These are phyloP conservation scores for Beverwykella pulmonaria DNA, from an alignment of 495 filamentous ascomycete genomes.

Conservation along the genomic window DNA sequence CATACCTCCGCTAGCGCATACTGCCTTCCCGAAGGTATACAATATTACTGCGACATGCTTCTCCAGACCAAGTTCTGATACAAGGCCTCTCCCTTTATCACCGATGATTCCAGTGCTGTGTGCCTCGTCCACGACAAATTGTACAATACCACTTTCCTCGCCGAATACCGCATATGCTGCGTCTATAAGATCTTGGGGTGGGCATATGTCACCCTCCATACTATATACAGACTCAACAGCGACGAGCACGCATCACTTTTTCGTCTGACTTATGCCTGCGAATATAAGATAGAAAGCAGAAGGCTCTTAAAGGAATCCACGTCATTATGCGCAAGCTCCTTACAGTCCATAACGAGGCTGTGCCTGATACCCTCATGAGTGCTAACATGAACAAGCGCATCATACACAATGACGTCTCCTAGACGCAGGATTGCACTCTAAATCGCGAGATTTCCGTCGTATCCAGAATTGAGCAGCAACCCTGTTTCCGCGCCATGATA, in stretches of 20 bases:
- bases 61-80: constrained; percentile 4
- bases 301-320: not conserved
- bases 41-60: constrained; percentile 4
- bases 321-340: constrained; percentile 22
- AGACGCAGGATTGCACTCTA: constrained; percentile 65
- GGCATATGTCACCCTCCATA: constrained; percentile 36
- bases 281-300: not conserved
- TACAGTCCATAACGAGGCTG: not conserved
- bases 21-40: constrained; percentile 15
- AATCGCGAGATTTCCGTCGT: constrained; percentile 72
- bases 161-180: constrained; percentile 60
- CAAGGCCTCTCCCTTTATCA: not conserved
- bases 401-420: constrained; percentile 64
- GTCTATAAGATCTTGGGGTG: constrained; percentile 52
- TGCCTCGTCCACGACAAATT: constrained; percentile 22
- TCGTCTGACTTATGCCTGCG: not conserved
- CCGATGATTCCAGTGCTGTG: constrained; percentile 16
- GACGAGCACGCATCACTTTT: constrained; percentile 22
- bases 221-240: constrained; percentile 34
- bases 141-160: constrained; percentile 18
- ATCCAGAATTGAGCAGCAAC: constrained; percentile 73
- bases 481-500: constrained; percentile 65
- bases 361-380: constrained; percentile 25
- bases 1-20: constrained; percentile 4
- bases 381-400: constrained; percentile 32